Conservation (phyloP, 306 rosid genomes). For the Benincasa hispida region DNA sequence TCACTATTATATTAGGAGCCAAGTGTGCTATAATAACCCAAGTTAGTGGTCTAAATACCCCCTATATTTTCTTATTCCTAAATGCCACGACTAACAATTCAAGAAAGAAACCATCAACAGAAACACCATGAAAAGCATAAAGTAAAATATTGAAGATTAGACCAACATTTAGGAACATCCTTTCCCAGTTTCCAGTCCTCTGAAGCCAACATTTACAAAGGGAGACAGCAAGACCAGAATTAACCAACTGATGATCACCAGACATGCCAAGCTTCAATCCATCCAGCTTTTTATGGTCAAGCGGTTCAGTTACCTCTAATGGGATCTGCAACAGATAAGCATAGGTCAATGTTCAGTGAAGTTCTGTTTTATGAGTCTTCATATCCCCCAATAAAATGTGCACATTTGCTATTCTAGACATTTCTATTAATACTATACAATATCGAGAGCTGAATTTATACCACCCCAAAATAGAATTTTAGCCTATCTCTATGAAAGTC, state of each 20-base stretch:
- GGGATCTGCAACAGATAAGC: slow-evolving; percentile 43
- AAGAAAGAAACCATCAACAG: not conserved
- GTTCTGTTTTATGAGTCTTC: not conserved
- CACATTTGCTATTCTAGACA: not conserved
- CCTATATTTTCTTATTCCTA: no score
- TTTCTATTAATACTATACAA: not conserved
- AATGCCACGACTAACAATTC: not conserved
- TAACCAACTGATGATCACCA: slow-evolving; percentile 60
- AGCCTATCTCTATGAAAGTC: not conserved
- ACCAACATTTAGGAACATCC: slow-evolving; percentile 33
- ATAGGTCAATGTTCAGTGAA: slow-evolving; percentile 5
- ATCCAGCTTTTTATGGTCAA: slow-evolving; percentile 28
- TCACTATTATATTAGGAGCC: no score
- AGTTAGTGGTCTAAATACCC: no score
- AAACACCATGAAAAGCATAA: not conserved
- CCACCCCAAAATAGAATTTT: not conserved
- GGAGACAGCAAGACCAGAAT: slow-evolving; percentile 73
- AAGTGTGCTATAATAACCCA: no score
- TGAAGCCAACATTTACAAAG: slow-evolving; percentile 77
- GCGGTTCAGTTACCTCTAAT: slow-evolving; percentile 32
- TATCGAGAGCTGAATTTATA: not conserved
- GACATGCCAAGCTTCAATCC: slow-evolving; percentile 51
- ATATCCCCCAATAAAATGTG: slow-evolving; percentile 1
- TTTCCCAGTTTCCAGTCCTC: slow-evolving; percentile 63
- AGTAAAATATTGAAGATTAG: not conserved